phyloP scores from a whole-genome alignment of 2,329 filamentous ascomycete species.

The Corinectria fuckeliana region DNA sequence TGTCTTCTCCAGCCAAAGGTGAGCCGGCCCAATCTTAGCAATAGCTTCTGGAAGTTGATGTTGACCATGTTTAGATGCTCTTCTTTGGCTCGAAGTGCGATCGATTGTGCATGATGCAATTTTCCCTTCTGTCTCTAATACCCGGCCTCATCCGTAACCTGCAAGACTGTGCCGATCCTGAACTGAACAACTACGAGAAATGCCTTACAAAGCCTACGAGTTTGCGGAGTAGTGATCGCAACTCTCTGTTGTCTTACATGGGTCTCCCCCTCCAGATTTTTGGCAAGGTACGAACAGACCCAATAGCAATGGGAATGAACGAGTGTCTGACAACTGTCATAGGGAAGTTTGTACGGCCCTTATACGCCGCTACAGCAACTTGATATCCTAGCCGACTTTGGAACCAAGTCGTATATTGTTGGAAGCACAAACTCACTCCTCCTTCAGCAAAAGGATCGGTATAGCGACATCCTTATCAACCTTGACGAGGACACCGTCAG shows the following conservation, averaged over 20 bases:
- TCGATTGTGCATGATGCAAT: conserved; percentile 96
- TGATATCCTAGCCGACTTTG: conserved; percentile 89
- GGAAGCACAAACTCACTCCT: conserved; percentile 96
- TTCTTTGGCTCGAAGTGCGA: conserved; percentile 99
- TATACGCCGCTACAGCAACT: conserved; percentile 97
- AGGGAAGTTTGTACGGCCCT: conserved; percentile 93
- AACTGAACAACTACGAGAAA: conserved; percentile 82
- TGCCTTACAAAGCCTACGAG: conserved; percentile 79
- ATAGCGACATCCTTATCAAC: conserved; percentile 96
- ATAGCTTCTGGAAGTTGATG: neutral
- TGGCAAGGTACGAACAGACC: conserved; percentile 69
- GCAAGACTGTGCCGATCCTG: conserved; percentile 95
- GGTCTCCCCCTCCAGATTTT: conserved; percentile 94
- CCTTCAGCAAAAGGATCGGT: conserved; percentile 91
- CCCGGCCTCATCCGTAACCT: conserved; percentile 89
- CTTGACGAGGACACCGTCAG: conserved; percentile 88
- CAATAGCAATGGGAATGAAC: neutral
- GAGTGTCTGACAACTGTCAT: conserved; percentile 23
- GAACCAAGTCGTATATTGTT: conserved; percentile 96
- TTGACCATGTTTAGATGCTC: conserved; percentile 72
- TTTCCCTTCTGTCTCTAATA: conserved; percentile 93
- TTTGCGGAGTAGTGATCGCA: conserved; percentile 88
- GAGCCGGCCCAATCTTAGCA: conserved; percentile 9
- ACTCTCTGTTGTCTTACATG: conserved; percentile 91
- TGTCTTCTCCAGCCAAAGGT: conserved; percentile 95